Evolutionary conservation across 2,329 filamentous ascomycete genomes (phyloP).

Genomic region (Geosmithia morbida): DNA sequence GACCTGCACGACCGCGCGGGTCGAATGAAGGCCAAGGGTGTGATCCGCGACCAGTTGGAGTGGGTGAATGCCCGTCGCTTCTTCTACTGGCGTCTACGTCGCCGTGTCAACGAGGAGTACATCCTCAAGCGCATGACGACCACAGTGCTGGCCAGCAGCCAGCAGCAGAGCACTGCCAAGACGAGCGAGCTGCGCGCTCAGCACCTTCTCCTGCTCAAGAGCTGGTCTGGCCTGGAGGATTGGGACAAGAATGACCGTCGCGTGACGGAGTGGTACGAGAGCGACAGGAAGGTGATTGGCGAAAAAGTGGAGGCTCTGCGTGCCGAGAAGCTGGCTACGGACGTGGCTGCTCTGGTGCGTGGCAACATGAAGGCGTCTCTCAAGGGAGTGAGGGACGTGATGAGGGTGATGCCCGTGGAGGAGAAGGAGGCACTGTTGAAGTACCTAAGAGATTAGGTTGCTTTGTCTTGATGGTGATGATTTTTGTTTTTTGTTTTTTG

Average conservation of each 20-base stretch:
- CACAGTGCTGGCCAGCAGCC: conserved; percentile 16
- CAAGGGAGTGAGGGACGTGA: conserved; percentile 73
- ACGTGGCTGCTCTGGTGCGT: conserved; percentile 29
- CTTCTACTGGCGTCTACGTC: conserved; percentile 99
- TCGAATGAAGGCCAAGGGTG: conserved; percentile 96
- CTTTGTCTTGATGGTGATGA: no score
- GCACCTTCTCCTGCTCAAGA: conserved; percentile 62
- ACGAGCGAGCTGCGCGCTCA: conserved; percentile 42
- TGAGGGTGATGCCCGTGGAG: conserved; percentile 73
- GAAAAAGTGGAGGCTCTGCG: conserved; percentile 77
- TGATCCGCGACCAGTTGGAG: conserved; percentile 68
- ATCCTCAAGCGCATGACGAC: conserved; percentile 77
- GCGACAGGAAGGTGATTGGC: conserved; percentile 71
- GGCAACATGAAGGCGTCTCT: conserved; percentile 51
- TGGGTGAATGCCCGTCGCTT: conserved; percentile 87
- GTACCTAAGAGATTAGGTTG: conserved; percentile 30
- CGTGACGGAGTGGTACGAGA: conserved; percentile 91
- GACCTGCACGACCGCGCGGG: conserved; percentile 94
- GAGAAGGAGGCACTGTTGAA: conserved; percentile 76
- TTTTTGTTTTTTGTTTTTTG: no score
- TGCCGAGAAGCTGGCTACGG: conserved; percentile 47
- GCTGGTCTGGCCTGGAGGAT: conserved; percentile 67
- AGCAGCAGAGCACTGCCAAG: conserved; percentile 20
- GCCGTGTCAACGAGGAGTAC: conserved; percentile 93
- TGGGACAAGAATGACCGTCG: conserved; percentile 69